These are phyloP conservation scores for Sporodiniella umbellata DNA, from an alignment of 371 early-diverging fungal species.

Conservation along the genomic window DNA sequence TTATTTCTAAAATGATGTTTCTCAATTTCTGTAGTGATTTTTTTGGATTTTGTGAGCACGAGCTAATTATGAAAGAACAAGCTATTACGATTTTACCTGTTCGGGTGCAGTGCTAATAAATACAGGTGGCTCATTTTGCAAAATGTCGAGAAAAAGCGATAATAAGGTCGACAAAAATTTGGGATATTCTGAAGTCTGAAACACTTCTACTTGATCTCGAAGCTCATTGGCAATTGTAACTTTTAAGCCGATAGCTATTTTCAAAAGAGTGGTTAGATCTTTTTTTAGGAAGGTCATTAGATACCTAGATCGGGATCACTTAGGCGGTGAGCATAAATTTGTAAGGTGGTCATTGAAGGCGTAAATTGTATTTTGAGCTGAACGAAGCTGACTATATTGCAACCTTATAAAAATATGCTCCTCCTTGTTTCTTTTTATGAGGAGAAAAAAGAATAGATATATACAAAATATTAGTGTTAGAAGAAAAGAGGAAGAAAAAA, in stretches of 20 bases:
- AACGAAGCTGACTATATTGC: background rate
- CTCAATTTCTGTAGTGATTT: conserved; percentile 74
- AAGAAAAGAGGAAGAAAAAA: background rate
- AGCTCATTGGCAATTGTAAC: conserved; percentile 85
- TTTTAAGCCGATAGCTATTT: conserved; percentile 59
- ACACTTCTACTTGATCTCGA: conserved; percentile 87
- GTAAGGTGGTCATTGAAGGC: conserved; percentile 48
- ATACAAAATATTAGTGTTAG: background rate
- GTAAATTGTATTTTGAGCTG: background rate
- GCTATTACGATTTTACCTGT: conserved; percentile 79
- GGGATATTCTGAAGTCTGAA: conserved; percentile 82
- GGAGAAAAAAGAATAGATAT: background rate
- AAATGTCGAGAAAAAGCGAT: conserved; percentile 80
- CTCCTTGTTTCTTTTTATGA: background rate
- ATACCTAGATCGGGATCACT: conserved; percentile 61
- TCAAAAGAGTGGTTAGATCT: background rate
- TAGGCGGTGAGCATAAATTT: conserved; percentile 67
- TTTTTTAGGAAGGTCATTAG: background rate
- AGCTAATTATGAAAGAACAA: background rate
- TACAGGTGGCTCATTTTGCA: conserved; percentile 75
- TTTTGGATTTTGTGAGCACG: background rate
- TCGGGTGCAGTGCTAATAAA: conserved; percentile 79
- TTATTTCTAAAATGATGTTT: conserved; percentile 84
- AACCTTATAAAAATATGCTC: background rate
- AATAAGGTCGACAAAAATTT: conserved; percentile 74